Conservation (phyloP, 305 asterid genomes). For the Nicotiana rustica region DNA sequence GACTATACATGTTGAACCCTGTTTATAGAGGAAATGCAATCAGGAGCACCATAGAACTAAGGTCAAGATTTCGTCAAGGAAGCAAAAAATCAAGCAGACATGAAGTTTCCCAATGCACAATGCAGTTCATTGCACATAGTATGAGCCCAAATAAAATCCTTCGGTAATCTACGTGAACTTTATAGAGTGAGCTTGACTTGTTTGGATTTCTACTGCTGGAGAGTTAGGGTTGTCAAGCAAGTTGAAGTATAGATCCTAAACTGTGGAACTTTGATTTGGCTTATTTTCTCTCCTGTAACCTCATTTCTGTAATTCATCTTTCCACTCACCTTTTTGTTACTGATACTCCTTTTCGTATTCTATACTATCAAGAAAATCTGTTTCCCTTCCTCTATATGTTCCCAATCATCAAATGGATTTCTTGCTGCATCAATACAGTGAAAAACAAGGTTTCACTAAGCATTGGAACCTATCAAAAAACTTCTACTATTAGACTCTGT, state of each 20-base stretch:
- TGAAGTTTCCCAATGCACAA: slow-evolving; percentile 5
- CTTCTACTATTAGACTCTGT: neutral
- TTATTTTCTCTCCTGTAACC: no score
- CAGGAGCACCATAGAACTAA: slow-evolving; percentile 18
- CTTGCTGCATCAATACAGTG: neutral
- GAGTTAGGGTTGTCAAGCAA: no score
- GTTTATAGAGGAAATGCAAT: slow-evolving; percentile 40
- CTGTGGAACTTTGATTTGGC: no score
- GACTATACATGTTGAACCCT: slow-evolving; percentile 95
- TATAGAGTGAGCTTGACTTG: neutral
- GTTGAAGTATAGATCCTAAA: no score
- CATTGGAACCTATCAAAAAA: neutral
- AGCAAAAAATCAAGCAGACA: neutral
- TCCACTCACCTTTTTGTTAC: neutral
- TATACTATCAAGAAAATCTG: neutral
- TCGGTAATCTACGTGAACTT: neutral
- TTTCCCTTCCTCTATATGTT: neutral
- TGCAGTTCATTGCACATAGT: neutral
- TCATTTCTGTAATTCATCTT: neutral
- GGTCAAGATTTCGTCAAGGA: neutral
- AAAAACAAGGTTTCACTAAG: neutral
- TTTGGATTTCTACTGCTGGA: no score
- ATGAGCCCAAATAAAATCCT: neutral
- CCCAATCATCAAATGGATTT: neutral
- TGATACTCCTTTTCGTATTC: neutral